Conservation (phyloP, 768 basidiomycete genomes). For the Leucocoprinus leucothites region DNA sequence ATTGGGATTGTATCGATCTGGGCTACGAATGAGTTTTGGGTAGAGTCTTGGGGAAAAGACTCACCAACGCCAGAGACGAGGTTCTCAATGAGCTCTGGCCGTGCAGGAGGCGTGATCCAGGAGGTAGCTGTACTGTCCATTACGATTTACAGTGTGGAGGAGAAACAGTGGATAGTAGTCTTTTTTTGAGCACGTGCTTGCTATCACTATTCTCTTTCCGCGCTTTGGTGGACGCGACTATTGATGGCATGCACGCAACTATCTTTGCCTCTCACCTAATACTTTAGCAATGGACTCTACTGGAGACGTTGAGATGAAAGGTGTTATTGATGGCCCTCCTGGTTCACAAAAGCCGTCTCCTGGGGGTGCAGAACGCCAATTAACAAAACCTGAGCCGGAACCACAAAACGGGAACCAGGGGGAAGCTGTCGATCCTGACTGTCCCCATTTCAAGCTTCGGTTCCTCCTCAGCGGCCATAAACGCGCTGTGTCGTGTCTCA, state of each 20-base stretch:
- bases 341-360: neutral
- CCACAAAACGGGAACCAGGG: neutral
- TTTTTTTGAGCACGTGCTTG: constrained; percentile 29
- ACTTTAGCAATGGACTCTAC: constrained; percentile 3
- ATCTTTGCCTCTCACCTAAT: neutral
- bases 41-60: constrained; percentile 22
- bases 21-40: constrained; percentile 3
- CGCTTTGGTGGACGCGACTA: neutral
- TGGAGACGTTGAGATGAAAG: constrained; percentile 14
- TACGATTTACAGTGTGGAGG: constrained; percentile 13
- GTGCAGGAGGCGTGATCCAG: constrained; percentile 74
- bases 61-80: constrained; percentile 87
- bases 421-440: constrained; percentile 5
- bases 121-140: constrained; percentile 44
- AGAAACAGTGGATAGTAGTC: constrained; percentile 11
- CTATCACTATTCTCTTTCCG: neutral
- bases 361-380: neutral
- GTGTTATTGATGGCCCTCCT: neutral
- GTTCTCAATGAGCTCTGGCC: constrained; percentile 86
- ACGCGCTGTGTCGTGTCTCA: constrained; percentile 77
- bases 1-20: constrained; percentile 96
- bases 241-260: neutral
- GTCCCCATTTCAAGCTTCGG: constrained; percentile 54
- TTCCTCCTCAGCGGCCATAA: constrained; percentile 80
- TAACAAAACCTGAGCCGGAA: neutral